These are phyloP conservation scores for Ustilago hordei DNA, from an alignment of 1,284 basidiomycete species.

Conservation along the genomic window DNA sequence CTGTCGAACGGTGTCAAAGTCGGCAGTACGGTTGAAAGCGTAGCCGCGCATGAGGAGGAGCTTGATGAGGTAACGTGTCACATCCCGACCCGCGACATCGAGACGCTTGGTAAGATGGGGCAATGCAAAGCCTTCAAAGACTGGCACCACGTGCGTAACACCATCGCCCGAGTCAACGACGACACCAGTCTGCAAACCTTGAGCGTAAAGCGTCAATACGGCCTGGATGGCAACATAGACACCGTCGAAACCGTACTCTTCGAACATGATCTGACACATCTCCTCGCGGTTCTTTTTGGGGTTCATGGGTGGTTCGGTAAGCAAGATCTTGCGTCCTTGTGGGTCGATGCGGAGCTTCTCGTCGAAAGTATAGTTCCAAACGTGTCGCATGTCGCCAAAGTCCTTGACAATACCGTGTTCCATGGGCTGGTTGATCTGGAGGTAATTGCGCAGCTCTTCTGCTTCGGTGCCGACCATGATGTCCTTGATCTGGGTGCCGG, in stretches of 20 bases:
- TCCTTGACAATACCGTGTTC: conserved; percentile 99
- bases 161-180: conserved; percentile 99
- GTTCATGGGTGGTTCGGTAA: conserved; percentile 99
- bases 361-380: conserved; percentile 99
- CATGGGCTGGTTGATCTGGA: conserved; percentile 97
- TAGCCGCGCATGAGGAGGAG: conserved; percentile 97
- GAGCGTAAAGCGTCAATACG: conserved; percentile 95
- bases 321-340: conserved; percentile 85
- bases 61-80: conserved; percentile 98
- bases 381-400: conserved; percentile 97
- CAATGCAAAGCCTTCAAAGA: conserved; percentile 95
- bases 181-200: conserved; percentile 96
- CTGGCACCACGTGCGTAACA: conserved; percentile 98
- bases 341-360: conserved; percentile 93
- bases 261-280: conserved; percentile 99
- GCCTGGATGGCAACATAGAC: conserved; percentile 99
- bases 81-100: conserved; percentile 97
- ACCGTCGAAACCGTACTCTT: conserved; percentile 95
- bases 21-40: conserved; percentile 98
- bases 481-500: conserved; percentile 76
- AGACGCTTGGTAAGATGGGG: conserved; percentile 89
- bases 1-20: conserved; percentile 97
- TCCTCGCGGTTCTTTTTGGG: conserved; percentile 90
- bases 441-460: conserved; percentile 89
- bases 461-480: conserved; percentile 98